Evolutionary conservation across 139 green algal species (phyloP).

Genomic region (Chlamydomonas incerta): DNA sequence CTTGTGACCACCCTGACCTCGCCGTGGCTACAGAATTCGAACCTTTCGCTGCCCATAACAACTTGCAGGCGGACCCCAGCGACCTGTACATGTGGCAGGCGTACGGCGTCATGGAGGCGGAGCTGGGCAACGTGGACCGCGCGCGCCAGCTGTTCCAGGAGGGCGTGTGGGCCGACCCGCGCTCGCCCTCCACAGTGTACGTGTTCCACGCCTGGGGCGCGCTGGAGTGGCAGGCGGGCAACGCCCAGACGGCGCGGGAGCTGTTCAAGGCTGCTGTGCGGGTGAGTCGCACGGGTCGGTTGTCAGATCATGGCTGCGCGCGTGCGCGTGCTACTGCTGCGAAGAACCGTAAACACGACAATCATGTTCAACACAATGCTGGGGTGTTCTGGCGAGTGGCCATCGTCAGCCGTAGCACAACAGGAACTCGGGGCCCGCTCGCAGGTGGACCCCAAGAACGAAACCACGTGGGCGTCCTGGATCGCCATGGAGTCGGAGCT

Average conservation of each 20-base stretch:
- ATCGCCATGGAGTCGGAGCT: slow-evolving; percentile 88
- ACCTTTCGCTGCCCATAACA: too few relatives aligned
- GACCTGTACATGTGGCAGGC: slow-evolving; percentile 91
- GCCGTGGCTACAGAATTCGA: too few relatives aligned
- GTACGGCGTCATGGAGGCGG: slow-evolving; percentile 92
- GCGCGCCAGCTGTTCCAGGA: slow-evolving; percentile 94
- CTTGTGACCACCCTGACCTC: too few relatives aligned
- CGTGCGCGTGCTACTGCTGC: too few relatives aligned
- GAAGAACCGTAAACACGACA: too few relatives aligned
- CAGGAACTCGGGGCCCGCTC: too few relatives aligned
- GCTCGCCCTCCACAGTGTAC: slow-evolving; percentile 63
- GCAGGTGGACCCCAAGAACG: slow-evolving; percentile 76
- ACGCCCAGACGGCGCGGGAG: slow-evolving; percentile 81
- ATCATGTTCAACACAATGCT: too few relatives aligned
- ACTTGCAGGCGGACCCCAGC: slow-evolving; percentile 67
- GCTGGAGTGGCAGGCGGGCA: slow-evolving; percentile 83
- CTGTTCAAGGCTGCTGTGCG: slow-evolving; percentile 94
- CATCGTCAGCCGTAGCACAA: too few relatives aligned
- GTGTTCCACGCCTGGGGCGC: slow-evolving; percentile 94
- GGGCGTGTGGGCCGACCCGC: slow-evolving; percentile 89
- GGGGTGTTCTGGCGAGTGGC: too few relatives aligned
- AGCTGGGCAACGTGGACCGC: slow-evolving; percentile 70
- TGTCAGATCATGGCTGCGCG: too few relatives aligned
- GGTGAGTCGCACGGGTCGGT: too few relatives aligned
- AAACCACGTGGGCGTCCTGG: slow-evolving; percentile 86